Evolutionary conservation across 192 early-diverging fungal species (phyloP).

Genomic region (Coemansia sp.): DNA sequence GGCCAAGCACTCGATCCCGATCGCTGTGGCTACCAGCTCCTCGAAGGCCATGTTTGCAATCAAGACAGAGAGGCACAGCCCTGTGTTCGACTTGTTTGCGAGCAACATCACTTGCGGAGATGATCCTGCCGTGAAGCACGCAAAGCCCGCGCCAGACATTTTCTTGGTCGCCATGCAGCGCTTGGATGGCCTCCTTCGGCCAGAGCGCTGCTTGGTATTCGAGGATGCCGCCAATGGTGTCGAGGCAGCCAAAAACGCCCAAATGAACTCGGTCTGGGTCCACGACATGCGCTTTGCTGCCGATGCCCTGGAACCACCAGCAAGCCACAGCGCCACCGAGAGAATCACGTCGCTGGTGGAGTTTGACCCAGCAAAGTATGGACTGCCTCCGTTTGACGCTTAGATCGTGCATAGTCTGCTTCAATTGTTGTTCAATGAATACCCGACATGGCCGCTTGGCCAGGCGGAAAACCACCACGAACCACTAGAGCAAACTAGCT

Average conservation of each 20-base stretch:
- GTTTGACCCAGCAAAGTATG: conserved; percentile 71
- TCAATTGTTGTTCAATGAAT: not conserved
- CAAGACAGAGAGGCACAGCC: conserved; percentile 69
- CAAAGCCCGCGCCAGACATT: conserved; percentile 93
- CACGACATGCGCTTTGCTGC: conserved; percentile 73
- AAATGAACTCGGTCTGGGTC: conserved; percentile 87
- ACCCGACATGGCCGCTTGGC: not conserved
- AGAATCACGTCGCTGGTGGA: conserved; percentile 64
- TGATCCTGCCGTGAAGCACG: conserved; percentile 73
- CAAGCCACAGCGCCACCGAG: conserved; percentile 59
- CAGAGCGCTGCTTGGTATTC: conserved; percentile 83
- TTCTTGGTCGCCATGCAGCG: conserved; percentile 75
- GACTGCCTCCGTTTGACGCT: conserved; percentile 57
- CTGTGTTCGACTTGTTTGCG: conserved; percentile 81
- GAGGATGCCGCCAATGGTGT: conserved; percentile 89
- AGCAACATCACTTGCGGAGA: conserved; percentile 82
- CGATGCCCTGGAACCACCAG: conserved; percentile 38
- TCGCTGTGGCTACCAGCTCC: conserved; percentile 85
- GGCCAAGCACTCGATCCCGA: conserved; percentile 72
- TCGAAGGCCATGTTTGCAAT: conserved; percentile 71
- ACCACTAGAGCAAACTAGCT: not conserved
- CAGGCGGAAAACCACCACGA: not conserved
- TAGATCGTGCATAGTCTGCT: conserved; percentile 6
- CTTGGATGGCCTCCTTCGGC: conserved; percentile 54
- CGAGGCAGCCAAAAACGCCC: conserved; percentile 77